Evolutionary conservation across 306 rosid species (phyloP).

Genomic region (Echinosophora koreensis): DNA sequence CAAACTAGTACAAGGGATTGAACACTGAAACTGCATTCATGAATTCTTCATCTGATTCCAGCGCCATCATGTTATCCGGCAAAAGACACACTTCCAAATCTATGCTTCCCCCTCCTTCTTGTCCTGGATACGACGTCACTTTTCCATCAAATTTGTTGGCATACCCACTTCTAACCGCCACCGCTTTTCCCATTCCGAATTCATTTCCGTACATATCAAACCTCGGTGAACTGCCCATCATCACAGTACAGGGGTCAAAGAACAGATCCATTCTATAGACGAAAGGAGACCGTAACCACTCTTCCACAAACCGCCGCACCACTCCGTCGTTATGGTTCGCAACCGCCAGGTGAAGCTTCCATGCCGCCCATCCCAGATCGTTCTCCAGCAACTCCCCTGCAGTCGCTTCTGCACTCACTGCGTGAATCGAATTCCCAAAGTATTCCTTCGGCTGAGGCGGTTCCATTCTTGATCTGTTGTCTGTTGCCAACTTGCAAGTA

Average conservation of each 20-base stretch:
- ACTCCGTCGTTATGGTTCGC: constrained; percentile 31
- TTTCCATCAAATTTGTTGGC: no score
- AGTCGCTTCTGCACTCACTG: neutral
- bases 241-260: neutral
- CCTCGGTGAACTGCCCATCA: no score
- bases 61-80: no score
- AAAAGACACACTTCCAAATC: no score
- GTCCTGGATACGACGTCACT: no score
- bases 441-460: constrained; percentile 56
- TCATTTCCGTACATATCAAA: no score
- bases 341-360: constrained; percentile 33
- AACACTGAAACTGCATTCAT: no score
- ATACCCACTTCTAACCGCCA: no score
- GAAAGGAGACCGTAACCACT: constrained; percentile 52
- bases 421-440: constrained; percentile 55
- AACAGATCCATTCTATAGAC: neutral
- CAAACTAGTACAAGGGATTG: constrained; percentile 2
- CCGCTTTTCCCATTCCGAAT: no score
- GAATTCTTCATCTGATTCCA: no score
- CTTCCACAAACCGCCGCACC: neutral
- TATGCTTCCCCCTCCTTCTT: no score
- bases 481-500: constrained; percentile 53
- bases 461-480: constrained; percentile 58
- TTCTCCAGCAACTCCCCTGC: constrained; percentile 55
- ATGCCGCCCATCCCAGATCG: constrained; percentile 64